Evolutionary conservation across 306 rosid species (phyloP).

Genomic region (Vigna angularis): DNA sequence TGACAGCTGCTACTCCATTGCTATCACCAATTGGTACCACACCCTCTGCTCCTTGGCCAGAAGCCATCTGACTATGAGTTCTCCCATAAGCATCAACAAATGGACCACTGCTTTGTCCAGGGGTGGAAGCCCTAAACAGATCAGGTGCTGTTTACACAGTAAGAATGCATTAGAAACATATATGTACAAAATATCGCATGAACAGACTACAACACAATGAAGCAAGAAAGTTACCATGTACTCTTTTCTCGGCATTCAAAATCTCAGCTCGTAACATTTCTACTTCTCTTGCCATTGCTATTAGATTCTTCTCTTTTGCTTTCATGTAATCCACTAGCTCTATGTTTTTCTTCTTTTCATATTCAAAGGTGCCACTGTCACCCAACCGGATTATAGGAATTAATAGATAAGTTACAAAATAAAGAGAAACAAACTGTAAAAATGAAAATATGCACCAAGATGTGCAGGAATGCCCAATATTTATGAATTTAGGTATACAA

Average conservation of each 20-base stretch:
- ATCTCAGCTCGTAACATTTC: conserved; percentile 73
- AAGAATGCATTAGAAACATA: conserved; percentile 42
- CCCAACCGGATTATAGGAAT: conserved; percentile 42
- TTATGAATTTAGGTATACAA: conserved; percentile 22
- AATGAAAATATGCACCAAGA: conserved; percentile 32
- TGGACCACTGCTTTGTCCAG: conserved; percentile 47
- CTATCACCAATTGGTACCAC: conserved; percentile 49
- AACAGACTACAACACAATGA: conserved; percentile 15
- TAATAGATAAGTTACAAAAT: conserved; percentile 33
- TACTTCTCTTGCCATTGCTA: conserved; percentile 82
- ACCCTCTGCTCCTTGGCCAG: conserved; percentile 58
- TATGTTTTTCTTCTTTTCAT: conserved; percentile 71
- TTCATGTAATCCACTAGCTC: conserved; percentile 78
- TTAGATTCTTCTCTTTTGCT: conserved; percentile 78
- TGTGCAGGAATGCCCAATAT: conserved; percentile 9
- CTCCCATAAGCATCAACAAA: conserved; percentile 59
- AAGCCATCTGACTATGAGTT: conserved; percentile 50
- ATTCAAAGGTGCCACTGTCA: conserved; percentile 68
- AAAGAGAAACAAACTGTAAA: conserved; percentile 9
- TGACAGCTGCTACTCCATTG: conserved; percentile 43
- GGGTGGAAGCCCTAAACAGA: conserved; percentile 47
- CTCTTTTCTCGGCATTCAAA: conserved; percentile 67
- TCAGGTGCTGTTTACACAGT: conserved; percentile 55
- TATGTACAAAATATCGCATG: conserved; percentile 17
- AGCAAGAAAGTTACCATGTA: conserved; percentile 61